Evolutionary conservation across 2,329 filamentous ascomycete genomes (phyloP).

Genomic region (Orbilia brochopaga): DNA sequence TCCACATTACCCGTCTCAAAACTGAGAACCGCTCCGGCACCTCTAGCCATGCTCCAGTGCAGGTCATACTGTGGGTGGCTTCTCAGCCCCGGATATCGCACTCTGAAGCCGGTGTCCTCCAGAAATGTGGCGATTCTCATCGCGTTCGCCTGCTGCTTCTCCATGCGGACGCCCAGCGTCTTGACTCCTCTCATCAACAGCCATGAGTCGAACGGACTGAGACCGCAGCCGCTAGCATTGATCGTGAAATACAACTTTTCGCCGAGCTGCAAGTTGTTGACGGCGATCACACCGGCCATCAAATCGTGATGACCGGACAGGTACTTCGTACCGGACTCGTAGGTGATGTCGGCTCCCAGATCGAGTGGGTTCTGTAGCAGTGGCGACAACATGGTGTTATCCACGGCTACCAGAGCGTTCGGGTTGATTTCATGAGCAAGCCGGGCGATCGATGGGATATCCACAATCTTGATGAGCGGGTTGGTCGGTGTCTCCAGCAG

Average conservation of each 20-base stretch:
- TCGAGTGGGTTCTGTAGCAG: constrained; percentile 93
- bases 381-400: constrained; percentile 99
- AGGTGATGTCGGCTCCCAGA: constrained; percentile 91
- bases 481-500: constrained; percentile 96
- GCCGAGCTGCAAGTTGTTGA: constrained; percentile 79
- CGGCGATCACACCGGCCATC: constrained; percentile 95
- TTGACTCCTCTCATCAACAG: constrained; percentile 94
- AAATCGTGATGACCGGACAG: constrained; percentile 97
- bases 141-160: constrained; percentile 94
- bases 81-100: constrained; percentile 90
- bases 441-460: constrained; percentile 79
- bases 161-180: constrained; percentile 96
- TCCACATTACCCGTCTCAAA: constrained; percentile 91
- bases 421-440: constrained; percentile 78
- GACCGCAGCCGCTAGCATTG: constrained; percentile 91
- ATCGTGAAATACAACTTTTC: constrained; percentile 96
- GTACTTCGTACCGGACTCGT: constrained; percentile 98
- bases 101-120: constrained; percentile 87
- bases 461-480: constrained; percentile 96
- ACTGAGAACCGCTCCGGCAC: constrained; percentile 89
- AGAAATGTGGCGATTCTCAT: constrained; percentile 91
- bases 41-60: constrained; percentile 93
- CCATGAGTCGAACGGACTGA: constrained; percentile 95
- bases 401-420: constrained; percentile 82
- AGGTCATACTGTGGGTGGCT: constrained; percentile 96